Evolutionary conservation across 2,329 filamentous ascomycete species (phyloP), one percentile per base, ranked within the genome.

Genomic region (Nothophaeocryptopus gaeumannii): DNA sequence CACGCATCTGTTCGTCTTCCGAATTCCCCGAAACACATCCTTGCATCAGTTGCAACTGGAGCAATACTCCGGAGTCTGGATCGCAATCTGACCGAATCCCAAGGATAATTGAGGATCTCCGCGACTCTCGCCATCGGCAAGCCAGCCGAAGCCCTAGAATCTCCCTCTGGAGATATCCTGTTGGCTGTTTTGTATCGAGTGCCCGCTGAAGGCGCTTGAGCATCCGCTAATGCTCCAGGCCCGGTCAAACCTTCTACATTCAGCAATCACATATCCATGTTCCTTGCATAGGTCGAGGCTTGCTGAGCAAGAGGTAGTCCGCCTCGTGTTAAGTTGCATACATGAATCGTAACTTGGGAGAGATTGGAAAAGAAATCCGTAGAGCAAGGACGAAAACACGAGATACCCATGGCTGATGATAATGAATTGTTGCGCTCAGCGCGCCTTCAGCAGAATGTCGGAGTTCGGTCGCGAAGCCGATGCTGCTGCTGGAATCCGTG

Each of bases 201-300:
- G 20, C 20, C 20, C 20, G 20, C 20, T 26, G 20, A 26, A 3
- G 20, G 20, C 20, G 20, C 20, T 26, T 26, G 20, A 26, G 20
- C 20, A 26, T 26, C 20, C 20, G 20, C 20, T 26, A 26, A 26
- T 7, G 20, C 20, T 26, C 20, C 20, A 26, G 20, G 20, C 20
- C 20, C 7, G 20, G 20, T 26, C 20, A 26, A 26, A 29, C 15
- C 13, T n/a, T 12, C 49, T 35, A 8, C 38, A 38, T 39, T 14
- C 1, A 34, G 43, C 41, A 47, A 42, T 43, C 33, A 26, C 14
- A 51, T 37, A 40, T n/a, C 42, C 47, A 31, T 45, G 48, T 39
- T 46, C 31, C 40, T 34, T 13, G 30, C 20, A 26, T 26, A 26
- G 20, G 20, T 26, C 20, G 20, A 26, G 20, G 20, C 20, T 26